Conservation (phyloP, 345 rosid genomes). For the Linum tenue region DNA sequence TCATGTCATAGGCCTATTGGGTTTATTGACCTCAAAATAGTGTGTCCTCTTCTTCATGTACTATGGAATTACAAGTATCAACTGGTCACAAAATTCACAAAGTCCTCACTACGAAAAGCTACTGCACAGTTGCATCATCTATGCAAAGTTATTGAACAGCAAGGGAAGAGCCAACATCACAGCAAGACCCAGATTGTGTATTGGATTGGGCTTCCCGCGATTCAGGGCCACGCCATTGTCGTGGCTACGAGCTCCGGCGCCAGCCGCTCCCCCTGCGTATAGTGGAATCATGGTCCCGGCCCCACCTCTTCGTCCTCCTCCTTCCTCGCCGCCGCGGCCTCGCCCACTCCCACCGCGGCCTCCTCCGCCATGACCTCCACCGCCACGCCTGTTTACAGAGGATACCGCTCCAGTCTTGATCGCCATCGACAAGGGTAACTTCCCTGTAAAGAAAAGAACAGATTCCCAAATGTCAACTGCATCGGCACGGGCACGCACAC, state of each 20-base stretch:
- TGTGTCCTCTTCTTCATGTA: too few relatives aligned
- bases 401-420: background rate
- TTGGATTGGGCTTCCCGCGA: background rate
- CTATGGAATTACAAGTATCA: too few relatives aligned
- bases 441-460: background rate
- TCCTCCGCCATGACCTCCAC: constrained; percentile 6
- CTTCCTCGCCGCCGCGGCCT: constrained; percentile 4
- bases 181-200: background rate
- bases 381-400: constrained; percentile 12
- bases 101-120: too few relatives aligned
- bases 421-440: background rate
- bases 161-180: background rate
- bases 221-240: background rate
- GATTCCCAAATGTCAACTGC: background rate
- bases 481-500: too few relatives aligned
- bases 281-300: constrained; percentile 13
- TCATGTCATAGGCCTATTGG: too few relatives aligned
- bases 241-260: constrained; percentile 5
- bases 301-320: background rate
- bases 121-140: background rate
- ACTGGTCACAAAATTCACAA: too few relatives aligned
- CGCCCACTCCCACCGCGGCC: constrained; percentile 11
- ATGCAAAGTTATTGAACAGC: background rate
- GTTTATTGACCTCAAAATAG: too few relatives aligned
- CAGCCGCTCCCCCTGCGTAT: constrained; percentile 19